Evolutionary conservation across 2,329 filamentous ascomycete genomes (phyloP).

Genomic region (Neospermospora avenae): DNA sequence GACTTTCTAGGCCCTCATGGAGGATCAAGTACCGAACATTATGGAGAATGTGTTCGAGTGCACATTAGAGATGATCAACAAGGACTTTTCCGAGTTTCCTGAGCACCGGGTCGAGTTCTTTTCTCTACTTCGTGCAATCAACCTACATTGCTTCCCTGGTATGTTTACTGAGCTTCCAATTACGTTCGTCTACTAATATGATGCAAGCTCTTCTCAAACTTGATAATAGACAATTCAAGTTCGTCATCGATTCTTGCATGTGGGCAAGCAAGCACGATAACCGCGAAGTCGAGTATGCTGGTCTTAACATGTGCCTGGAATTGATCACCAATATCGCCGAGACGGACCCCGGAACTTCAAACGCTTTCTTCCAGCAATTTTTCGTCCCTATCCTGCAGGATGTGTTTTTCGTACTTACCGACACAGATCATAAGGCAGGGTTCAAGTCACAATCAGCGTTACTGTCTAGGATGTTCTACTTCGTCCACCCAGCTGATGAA

Average conservation of each 20-base stretch:
- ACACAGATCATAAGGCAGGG: slow-evolving; percentile 96
- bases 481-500: slow-evolving; percentile 71
- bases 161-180: slow-evolving; percentile 24
- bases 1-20: slow-evolving; percentile 75
- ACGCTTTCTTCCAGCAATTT: slow-evolving; percentile 97
- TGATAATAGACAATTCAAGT: slow-evolving; percentile 96
- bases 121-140: slow-evolving; percentile 93
- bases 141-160: slow-evolving; percentile 92
- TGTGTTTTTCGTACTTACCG: slow-evolving; percentile 96
- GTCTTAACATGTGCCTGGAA: slow-evolving; percentile 96
- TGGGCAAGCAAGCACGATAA: slow-evolving; percentile 99
- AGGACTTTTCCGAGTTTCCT: slow-evolving; percentile 98
- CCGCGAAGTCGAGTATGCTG: slow-evolving; percentile 92
- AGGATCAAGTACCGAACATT: slow-evolving; percentile 94
- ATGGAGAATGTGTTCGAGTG: slow-evolving; percentile 99
- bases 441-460: slow-evolving; percentile 98
- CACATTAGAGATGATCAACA: slow-evolving; percentile 99
- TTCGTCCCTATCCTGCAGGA: slow-evolving; percentile 95
- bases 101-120: slow-evolving; percentile 99
- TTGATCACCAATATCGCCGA: slow-evolving; percentile 97
- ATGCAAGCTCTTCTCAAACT: slow-evolving; percentile 75
- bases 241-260: slow-evolving; percentile 98
- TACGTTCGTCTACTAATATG: slow-evolving; percentile 11
- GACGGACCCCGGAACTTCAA: slow-evolving; percentile 79
- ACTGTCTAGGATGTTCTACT: slow-evolving; percentile 92